phyloP scores from a whole-genome alignment of 805 yeast species.

The Priceomyces carsonii region DNA sequence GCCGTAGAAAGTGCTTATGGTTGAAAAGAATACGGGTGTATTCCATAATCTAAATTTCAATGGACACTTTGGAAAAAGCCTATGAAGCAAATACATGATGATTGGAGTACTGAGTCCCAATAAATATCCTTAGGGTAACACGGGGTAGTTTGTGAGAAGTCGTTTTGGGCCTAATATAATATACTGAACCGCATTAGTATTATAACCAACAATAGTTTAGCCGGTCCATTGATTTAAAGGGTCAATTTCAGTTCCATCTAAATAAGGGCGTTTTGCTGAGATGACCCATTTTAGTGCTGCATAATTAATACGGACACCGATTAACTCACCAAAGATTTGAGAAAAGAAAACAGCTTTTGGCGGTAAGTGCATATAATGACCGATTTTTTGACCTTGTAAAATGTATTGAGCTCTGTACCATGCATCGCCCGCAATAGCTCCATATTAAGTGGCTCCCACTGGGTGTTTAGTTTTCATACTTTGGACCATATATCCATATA shows the following conservation, averaged over 20 bases:
- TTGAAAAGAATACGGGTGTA: constrained; percentile 49
- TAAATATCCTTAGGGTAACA: constrained; percentile 46
- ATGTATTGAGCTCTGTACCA: constrained; percentile 45
- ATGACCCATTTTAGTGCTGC: constrained; percentile 50
- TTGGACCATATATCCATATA: constrained; percentile 49
- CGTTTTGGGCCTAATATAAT: constrained; percentile 51
- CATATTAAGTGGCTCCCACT: constrained; percentile 49
- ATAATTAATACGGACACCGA: constrained; percentile 56
- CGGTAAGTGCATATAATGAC: constrained; percentile 54
- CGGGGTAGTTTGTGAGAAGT: constrained; percentile 42
- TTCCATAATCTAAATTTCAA: constrained; percentile 41
- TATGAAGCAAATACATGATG: constrained; percentile 28
- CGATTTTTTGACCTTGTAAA: constrained; percentile 31
- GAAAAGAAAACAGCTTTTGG: constrained; percentile 52
- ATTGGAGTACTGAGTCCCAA: constrained; percentile 42
- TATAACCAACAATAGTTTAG: constrained; percentile 39
- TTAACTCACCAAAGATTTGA: constrained; percentile 51
- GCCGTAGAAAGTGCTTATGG: constrained; percentile 50
- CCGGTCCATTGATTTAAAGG: constrained; percentile 57
- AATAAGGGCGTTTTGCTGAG: constrained; percentile 35
- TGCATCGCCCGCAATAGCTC: constrained; percentile 56
- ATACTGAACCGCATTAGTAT: constrained; percentile 52
- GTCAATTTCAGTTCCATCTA: constrained; percentile 36
- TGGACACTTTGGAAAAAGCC: constrained; percentile 21
- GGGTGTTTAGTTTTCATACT: constrained; percentile 36